phyloP scores from a whole-genome alignment of 495 filamentous ascomycete species.

The Aspergillus panamensis region DNA sequence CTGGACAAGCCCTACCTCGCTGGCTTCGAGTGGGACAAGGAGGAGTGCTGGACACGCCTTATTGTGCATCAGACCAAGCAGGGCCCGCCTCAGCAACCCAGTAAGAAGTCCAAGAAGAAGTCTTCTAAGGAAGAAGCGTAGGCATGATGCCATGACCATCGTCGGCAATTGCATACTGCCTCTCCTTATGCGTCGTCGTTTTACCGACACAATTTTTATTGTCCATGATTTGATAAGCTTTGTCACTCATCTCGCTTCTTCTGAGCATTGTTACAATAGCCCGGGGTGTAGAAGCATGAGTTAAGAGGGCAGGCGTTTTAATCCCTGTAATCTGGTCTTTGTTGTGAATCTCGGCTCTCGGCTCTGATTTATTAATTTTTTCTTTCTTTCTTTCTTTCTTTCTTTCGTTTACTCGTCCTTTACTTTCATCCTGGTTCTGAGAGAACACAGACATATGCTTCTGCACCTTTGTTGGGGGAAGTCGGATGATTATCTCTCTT shows the following conservation, averaged over 20 bases:
- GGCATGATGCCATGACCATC: constrained; percentile 6
- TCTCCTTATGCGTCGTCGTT: background rate
- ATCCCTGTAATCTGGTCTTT: constrained; percentile 20
- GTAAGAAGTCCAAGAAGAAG: constrained; percentile 71
- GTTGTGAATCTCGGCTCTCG: constrained; percentile 12
- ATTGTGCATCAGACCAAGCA: constrained; percentile 80
- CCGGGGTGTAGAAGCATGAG: constrained; percentile 32
- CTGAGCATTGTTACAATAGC: constrained; percentile 19
- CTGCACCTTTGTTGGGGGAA: background rate
- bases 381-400: constrained; percentile 14
- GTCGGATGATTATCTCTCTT: background rate
- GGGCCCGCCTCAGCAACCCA: constrained; percentile 46
- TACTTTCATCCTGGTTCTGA: constrained; percentile 1
- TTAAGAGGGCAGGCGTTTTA: constrained; percentile 25
- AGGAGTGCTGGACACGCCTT: constrained; percentile 72
- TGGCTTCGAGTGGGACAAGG: constrained; percentile 93
- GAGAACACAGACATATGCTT: constrained; percentile 4
- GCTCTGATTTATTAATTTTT: constrained; percentile 1
- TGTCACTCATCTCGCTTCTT: constrained; percentile 15
- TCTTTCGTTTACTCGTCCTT: background rate
- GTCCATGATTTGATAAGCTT: constrained; percentile 3
- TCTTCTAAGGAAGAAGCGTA: constrained; percentile 50
- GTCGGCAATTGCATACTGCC: background rate
- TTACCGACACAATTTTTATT: background rate
- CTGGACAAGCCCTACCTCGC: constrained; percentile 74